Base-by-base conservation (phyloP, 306 rosid species). In the Vigna angularis region DNA sequence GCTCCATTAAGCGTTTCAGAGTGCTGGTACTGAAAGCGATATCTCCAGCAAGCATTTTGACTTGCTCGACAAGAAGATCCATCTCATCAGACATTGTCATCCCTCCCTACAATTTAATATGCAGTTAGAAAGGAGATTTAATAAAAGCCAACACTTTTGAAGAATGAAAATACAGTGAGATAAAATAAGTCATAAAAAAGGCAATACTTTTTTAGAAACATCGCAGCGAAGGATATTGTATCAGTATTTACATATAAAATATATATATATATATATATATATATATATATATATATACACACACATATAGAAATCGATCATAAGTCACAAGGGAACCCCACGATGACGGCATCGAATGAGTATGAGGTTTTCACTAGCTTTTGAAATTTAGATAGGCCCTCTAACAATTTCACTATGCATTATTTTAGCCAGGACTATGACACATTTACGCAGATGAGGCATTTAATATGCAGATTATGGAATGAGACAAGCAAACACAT, bases 11-110 rank as follows among this genome's bases (percentile, higher is more conserved):
- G 72, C 99, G 99, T 83, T 93, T 96, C 83, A 96, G 90, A 80
- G 99, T 86, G 84, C 99, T 96, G 71, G 99, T 91, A 82, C 91
- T 85, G 68, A 96, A 93, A 34, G 99, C 99, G 84, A 96, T 87
- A 82, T 96, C 99, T 77, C 96, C 99, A 72, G 98, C 94, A 64
- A 96, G 98, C 99, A 93, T 87, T 90, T 96, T 96, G 63, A 93
- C 99, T 91, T 96, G 99, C 88, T 96, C 99, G 0, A 84, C 97
- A 61, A 93, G 97, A 79, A 96, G 96, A 86, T 96, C 99, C 86
- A 88, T 83, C 78, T 96, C 96, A 90, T 96, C 99, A 48, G 98
- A 88, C 88, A 84, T 83, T 73, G 99, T 85, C 86, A 96, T 89
- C 78, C 91, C 98, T 59, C 88, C 97, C 99, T 96, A 79, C 52